phyloP scores from a whole-genome alignment of 2,329 filamentous ascomycete species.

The Penicillium fuscoglaucum region DNA sequence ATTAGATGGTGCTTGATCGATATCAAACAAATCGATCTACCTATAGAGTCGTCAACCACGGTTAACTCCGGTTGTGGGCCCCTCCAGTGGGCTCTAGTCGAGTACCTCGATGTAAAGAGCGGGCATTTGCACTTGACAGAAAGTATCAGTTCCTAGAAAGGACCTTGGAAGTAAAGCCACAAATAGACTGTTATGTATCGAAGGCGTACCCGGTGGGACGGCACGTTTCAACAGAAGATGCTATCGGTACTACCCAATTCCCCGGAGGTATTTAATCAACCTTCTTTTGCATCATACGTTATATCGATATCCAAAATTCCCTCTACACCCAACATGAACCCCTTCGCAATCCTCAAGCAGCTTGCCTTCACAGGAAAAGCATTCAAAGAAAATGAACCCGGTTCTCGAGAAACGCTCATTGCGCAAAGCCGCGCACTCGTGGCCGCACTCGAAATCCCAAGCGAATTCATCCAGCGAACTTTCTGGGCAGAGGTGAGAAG shows the following conservation, averaged over 20 bases:
- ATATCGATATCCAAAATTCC: background rate
- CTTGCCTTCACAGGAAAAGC: background rate
- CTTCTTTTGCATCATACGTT: background rate
- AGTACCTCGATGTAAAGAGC: background rate
- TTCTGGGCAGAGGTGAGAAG: slow-evolving; percentile 44
- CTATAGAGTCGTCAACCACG: background rate
- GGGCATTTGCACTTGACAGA: background rate
- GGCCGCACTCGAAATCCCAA: slow-evolving; percentile 39
- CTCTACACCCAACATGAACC: background rate
- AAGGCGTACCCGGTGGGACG: background rate
- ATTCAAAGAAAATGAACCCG: slow-evolving; percentile 27
- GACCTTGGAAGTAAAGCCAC: background rate
- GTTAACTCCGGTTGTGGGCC: background rate
- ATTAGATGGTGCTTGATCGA: background rate
- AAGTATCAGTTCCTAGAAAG: background rate
- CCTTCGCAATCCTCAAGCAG: background rate
- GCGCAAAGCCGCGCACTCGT: slow-evolving; percentile 39
- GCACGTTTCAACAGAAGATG: background rate
- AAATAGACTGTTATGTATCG: background rate
- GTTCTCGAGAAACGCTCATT: slow-evolving; percentile 41
- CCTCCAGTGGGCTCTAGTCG: background rate
- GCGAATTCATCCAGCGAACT: slow-evolving; percentile 36
- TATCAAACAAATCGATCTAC: background rate
- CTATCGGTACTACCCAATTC: background rate
- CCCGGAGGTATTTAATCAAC: background rate